Percentiles rank a stretch among this genome's conserved stretches.
These are phyloP conservation scores for Schizochytrium sp. DNA, from an alignment of 108 stramenopile genomes.

Conservation along the genomic window DNA sequence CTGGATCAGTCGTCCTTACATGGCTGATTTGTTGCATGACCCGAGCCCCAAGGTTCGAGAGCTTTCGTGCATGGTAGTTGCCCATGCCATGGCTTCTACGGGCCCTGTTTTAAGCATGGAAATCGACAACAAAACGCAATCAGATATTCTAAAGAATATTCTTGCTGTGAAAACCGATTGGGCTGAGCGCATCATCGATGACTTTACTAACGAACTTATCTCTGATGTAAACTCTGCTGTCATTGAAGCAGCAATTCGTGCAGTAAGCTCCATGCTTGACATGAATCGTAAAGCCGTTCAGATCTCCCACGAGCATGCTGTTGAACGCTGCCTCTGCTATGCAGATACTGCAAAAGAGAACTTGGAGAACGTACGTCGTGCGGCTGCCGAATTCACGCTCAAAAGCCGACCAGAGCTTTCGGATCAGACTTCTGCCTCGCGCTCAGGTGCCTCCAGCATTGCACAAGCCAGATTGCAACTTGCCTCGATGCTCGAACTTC, in stretches of 20 bases:
- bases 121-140: background rate
- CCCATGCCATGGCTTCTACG: background rate
- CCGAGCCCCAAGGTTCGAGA: background rate
- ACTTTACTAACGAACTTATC: background rate
- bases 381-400: background rate
- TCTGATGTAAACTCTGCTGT: constrained; percentile 4
- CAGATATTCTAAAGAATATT: background rate
- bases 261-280: background rate
- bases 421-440: background rate
- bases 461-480: background rate
- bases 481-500: constrained; percentile 19
- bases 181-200: background rate
- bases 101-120: background rate
- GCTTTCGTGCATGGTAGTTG: background rate
- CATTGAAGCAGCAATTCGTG: background rate
- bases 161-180: background rate
- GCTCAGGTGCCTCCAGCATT: background rate
- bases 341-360: background rate
- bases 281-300: background rate
- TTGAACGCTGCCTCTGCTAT: constrained; percentile 26
- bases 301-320: background rate
- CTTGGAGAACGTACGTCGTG: background rate
- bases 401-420: constrained; percentile 17
- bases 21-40: background rate
- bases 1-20: background rate